Evolutionary conservation across 2,329 filamentous ascomycete species (phyloP), one percentile per base, ranked within the genome.

Genomic region (Rosellinia necatrix): DNA sequence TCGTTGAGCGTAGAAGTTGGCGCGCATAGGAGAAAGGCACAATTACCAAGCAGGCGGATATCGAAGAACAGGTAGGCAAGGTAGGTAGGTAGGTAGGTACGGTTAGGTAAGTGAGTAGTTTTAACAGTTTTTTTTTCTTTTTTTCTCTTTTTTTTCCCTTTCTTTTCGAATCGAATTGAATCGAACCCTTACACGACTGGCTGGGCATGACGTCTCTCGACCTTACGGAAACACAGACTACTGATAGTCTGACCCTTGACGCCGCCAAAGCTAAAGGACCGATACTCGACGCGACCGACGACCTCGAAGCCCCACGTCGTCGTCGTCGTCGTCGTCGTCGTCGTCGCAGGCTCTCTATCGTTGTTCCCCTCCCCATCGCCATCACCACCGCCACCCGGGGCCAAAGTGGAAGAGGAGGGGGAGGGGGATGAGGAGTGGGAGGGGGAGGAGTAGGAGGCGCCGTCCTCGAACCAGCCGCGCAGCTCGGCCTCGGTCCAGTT

Each of bases 401-500:
- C 4, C 1, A 22, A 13, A n/a, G 21, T n/a, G 5, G 24, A 27
- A 5, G 22, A 4, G 7, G 13, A 37, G 8, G 34, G 15, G 4
- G 21, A 34, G 37, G 22, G 27, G 37, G 22, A 2, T 6, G 17
- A 7, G 30, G 21, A 37, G 8, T 13, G 15, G 4, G 21, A 34
- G 37, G 22, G 27, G 37, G 22, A 2, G 7, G 30, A 17, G 40
- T 15, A 17, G 8, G 34, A 13, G 7, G 49, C 65, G 24, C 63
- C 73, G 2, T 73, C 76, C 47, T 81, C 85, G 70, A 97, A 94
- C 92, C 93, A 97, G 13, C 75, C 75, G 58, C 81, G 78, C 66
- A 99, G 75, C 77, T 99, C 94, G 35, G 86, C 83, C 76, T 94
- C 92, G 1, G 93, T 97, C 94, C 94, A 99, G 75, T 99, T 99